Evolutionary conservation across 2,329 filamentous ascomycete genomes (phyloP), one percentile per base, ranked within the genome.

Genomic region (Paraconiothyrium brasiliense): DNA sequence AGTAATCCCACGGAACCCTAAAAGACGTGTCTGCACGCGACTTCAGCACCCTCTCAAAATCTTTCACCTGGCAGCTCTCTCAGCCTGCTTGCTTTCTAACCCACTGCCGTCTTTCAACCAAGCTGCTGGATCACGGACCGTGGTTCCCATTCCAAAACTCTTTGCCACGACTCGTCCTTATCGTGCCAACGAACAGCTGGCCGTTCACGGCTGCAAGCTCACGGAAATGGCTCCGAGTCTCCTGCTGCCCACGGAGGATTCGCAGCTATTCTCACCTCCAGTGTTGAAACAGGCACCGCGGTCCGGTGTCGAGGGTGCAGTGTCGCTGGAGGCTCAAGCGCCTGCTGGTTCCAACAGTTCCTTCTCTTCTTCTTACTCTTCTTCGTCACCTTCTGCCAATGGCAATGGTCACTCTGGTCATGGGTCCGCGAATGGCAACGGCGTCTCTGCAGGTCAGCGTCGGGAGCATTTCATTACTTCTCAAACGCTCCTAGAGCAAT

Each of bases 191-290:
- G n/a, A 52, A 46, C 16, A 44, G 7, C 54, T 34, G 11, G 14
- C 34, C 39, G 9, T 54, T 22, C 32, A 37, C 54, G n/a, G 32
- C 44, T 30, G 41, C 27, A 46, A 32, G 30, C 35, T 20, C 57
- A 61, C 50, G 58, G 63, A 39, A 3, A 77, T 77, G 75, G 75
- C 74, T 46, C 75, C 75, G 14, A 71, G 73, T 61, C 57, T 74
- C 37, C 58, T 75, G 44, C 66, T 76, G 48, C 66, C 68, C 60
- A 62, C 65, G n/a, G 71, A 74, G 49, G 63, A 70, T 39, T 67
- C 60, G 22, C 63, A 64, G 37, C 39, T 59, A 20, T 66, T 68
- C 39, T 63, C 65, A 43, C 54, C 65, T 37, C 60, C 60, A 22
- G 54, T 60, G 37, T 41, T 57, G 35, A 74, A 74, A 58, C 62